Percentiles rank a stretch among this genome's conserved stretches.
phyloP scores from a whole-genome alignment of 2,329 filamentous ascomycete species.

The Phyllosticta paracitricarpa region DNA sequence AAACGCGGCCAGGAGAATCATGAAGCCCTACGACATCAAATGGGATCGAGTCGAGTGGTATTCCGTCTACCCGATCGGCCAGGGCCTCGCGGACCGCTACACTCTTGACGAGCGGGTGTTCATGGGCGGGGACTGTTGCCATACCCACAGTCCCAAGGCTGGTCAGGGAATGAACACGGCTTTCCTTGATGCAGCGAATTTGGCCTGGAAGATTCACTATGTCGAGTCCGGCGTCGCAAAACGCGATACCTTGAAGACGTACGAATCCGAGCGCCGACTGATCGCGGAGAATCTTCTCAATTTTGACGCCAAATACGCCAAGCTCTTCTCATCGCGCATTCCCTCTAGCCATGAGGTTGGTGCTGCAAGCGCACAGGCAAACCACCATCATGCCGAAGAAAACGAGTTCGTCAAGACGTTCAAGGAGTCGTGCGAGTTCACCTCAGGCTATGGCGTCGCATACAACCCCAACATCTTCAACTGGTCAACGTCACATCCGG shows the following conservation, averaged over 20 bases:
- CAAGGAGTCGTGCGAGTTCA: constrained; percentile 87
- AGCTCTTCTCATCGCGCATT: constrained; percentile 72
- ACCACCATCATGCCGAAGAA: constrained; percentile 36
- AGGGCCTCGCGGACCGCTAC: constrained; percentile 55
- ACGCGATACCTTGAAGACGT: constrained; percentile 67
- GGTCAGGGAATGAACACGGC: constrained; percentile 56
- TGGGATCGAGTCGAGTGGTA: constrained; percentile 59
- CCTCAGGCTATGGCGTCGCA: constrained; percentile 80
- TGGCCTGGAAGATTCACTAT: constrained; percentile 93
- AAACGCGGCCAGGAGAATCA: constrained; percentile 45
- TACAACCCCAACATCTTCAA: constrained; percentile 78
- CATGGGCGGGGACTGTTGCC: constrained; percentile 56
- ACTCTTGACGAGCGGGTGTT: constrained; percentile 56
- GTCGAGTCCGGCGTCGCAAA: constrained; percentile 75
- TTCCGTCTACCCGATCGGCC: constrained; percentile 56
- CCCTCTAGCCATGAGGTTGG: constrained; percentile 65
- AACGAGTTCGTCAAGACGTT: constrained; percentile 84
- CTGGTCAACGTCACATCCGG: constrained; percentile 63
- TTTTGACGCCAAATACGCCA: constrained; percentile 84
- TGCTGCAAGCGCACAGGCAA: constrained; percentile 40
- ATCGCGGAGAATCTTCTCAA: constrained; percentile 75
- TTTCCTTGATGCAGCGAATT: constrained; percentile 61
- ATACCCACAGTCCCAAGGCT: constrained; percentile 55
- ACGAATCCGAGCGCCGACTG: constrained; percentile 75
- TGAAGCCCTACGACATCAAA: constrained; percentile 50